Percentiles rank a stretch among this genome's conserved stretches.
These are phyloP conservation scores for Aspergillus neotritici DNA, from an alignment of 2,329 filamentous ascomycete genomes.

Conservation along the genomic window DNA sequence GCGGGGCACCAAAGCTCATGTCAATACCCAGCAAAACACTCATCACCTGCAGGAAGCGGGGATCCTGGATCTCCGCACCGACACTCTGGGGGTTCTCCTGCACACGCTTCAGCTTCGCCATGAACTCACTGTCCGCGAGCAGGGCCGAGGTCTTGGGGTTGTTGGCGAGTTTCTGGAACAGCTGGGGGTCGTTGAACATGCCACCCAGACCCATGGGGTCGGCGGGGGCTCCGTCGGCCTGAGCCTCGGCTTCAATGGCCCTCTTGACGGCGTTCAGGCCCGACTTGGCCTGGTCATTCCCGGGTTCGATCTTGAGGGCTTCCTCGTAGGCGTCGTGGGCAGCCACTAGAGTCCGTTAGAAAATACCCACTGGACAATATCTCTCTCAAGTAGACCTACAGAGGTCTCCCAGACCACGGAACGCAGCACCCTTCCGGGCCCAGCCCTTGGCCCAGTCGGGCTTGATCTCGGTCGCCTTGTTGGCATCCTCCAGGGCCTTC, in stretches of 20 bases:
- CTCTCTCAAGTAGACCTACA: constrained; percentile 40
- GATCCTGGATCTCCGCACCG: constrained; percentile 78
- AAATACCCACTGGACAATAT: constrained; percentile 6
- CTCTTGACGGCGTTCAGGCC: constrained; percentile 79
- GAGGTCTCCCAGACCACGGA: constrained; percentile 82
- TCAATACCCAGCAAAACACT: constrained; percentile 91
- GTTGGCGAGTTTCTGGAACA: constrained; percentile 81
- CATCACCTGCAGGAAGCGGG: constrained; percentile 87
- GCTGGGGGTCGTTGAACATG: constrained; percentile 90
- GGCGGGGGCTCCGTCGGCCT: constrained; percentile 54
- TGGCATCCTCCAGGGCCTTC: constrained; percentile 79
- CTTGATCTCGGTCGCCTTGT: constrained; percentile 90
- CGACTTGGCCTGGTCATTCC: constrained; percentile 87
- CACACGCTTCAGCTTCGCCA: constrained; percentile 78
- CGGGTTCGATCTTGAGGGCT: constrained; percentile 86
- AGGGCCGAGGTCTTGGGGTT: constrained; percentile 88
- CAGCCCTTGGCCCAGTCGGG: constrained; percentile 98
- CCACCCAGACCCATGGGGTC: constrained; percentile 71
- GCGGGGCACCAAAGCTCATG: constrained; percentile 64
- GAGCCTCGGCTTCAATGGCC: constrained; percentile 74
- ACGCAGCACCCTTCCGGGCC: constrained; percentile 84
- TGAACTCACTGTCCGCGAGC: constrained; percentile 79
- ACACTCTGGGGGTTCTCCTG: constrained; percentile 74
- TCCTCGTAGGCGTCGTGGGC: constrained; percentile 88
- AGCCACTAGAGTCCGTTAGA: constrained; percentile 47